phyloP scores from a whole-genome alignment of 345 rosid species.

The Salix suchowensis region DNA sequence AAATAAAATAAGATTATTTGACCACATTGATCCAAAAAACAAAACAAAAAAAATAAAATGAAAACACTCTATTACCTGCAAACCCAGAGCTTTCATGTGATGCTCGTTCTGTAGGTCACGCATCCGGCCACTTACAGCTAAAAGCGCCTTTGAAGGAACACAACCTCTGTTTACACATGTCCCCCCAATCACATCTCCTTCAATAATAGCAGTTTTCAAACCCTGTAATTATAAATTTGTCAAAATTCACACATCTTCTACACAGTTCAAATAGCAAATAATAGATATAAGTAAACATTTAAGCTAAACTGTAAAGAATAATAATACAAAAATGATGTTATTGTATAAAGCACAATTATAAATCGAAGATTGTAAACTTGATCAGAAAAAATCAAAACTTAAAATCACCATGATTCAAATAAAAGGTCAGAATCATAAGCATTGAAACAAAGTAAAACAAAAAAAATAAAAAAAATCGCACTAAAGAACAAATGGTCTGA shows the following conservation, averaged over 20 bases:
- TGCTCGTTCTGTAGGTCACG: constrained; percentile 92
- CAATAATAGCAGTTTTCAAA: constrained; percentile 87
- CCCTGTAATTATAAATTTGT: constrained; percentile 40
- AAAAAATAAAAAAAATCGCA: neutral
- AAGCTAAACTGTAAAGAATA: neutral
- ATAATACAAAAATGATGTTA: too few relatives aligned
- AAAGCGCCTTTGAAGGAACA: constrained; percentile 96
- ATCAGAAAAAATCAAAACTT: neutral
- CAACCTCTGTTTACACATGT: constrained; percentile 98
- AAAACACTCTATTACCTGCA: constrained; percentile 55
- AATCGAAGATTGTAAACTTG: neutral
- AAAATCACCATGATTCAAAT: neutral
- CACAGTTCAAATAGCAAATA: neutral
- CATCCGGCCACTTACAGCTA: constrained; percentile 96
- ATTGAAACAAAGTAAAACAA: neutral
- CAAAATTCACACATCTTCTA: neutral
- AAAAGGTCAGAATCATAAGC: neutral
- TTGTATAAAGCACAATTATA: neutral
- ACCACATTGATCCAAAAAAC: neutral
- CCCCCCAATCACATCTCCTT: constrained; percentile 98
- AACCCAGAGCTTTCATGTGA: constrained; percentile 90
- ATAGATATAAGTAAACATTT: neutral
- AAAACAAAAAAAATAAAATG: neutral
- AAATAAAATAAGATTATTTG: neutral
- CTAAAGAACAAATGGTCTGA: neutral